Base-by-base conservation (phyloP, 805 yeast species). In the Candida koratica region DNA sequence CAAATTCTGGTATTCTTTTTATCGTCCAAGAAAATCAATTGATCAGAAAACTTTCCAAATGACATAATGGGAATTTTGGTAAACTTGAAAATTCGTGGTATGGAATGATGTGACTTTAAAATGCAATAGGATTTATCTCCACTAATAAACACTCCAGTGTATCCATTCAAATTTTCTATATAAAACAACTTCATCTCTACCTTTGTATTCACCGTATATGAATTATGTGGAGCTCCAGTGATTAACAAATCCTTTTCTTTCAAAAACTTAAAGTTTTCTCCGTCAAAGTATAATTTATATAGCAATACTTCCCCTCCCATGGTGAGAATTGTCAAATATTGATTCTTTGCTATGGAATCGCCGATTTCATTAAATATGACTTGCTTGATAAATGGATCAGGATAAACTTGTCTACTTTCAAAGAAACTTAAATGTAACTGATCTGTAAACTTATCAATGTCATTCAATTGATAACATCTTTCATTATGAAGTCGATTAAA, bases 151-250 rank as follows among this genome's bases (percentile, higher is more conserved):
- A 86, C 71, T 12, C 77, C 69, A 0, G 79, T 70, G 41, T 70
- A 67, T 1, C 80, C 84, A 43, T 74, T 74, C 31, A 79, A 62
- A 40, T 76, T 69, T 4, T 75, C 69, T 42, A 83, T 60, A 53
- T 79, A 70, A 37, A 77, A 73, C 58, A 81, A 61, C 41, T 77
- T 73, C 56, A 93, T 71, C 55, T 84, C 94, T 30, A 83, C 71
- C 4, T 68, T 69, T 1, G 81, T 82, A 28, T 85, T 85, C 39
- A 74, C 69, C 1, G 84, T 70, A 48, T 78, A 81, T 1, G 89
- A 83, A 55, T 83, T 83, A 37, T 77, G 82, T 1, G 93, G 90
- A 0, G 90, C 93, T 37, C 94, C 94, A 1, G 86, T 77, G 8
- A 81, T 69, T 4, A 60, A 48, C 32, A 63, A 52, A 40, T 69